These are phyloP conservation scores for Cordyceps cicadae DNA, from an alignment of 2,329 filamentous ascomycete species.

Conservation along the genomic window DNA sequence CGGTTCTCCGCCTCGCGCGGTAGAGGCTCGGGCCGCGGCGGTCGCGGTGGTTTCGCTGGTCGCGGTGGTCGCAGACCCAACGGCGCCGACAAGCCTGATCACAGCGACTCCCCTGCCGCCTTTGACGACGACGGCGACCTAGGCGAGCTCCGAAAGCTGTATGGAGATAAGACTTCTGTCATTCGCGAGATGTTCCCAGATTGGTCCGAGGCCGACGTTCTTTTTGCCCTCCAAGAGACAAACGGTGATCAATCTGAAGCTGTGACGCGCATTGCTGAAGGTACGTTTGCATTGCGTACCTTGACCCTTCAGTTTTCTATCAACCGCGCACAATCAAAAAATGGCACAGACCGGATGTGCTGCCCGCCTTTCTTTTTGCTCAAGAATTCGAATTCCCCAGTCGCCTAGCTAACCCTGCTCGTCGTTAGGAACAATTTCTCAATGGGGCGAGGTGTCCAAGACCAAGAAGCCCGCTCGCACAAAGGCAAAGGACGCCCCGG, in stretches of 20 bases:
- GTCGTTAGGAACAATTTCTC: conserved; percentile 61
- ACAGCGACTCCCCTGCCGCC: conserved; percentile 48
- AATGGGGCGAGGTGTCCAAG: conserved; percentile 79
- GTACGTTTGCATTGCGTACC: conserved; percentile 34
- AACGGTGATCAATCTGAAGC: conserved; percentile 68
- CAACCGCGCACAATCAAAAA: background rate
- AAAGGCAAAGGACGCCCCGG: conserved; percentile 58
- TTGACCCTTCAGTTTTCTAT: background rate
- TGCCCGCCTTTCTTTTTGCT: background rate
- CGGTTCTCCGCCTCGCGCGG: conserved; percentile 77
- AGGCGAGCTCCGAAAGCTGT: conserved; percentile 84
- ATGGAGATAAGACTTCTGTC: conserved; percentile 66
- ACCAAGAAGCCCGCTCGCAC: conserved; percentile 52
- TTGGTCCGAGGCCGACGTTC: conserved; percentile 91
- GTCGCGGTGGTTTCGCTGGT: conserved; percentile 66
- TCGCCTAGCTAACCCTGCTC: conserved; percentile 21
- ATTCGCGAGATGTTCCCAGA: conserved; percentile 91
- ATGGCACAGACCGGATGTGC: background rate
- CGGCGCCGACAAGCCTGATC: conserved; percentile 52
- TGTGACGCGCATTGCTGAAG: conserved; percentile 72
- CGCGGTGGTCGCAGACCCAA: conserved; percentile 68
- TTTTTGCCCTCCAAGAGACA: conserved; percentile 86
- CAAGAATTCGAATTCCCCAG: background rate
- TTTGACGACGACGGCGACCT: conserved; percentile 82
- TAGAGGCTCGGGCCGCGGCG: conserved; percentile 82